These are phyloP conservation scores for Phytophthora sp. DNA, from an alignment of 352 stramenopile species.

Conservation along the genomic window DNA sequence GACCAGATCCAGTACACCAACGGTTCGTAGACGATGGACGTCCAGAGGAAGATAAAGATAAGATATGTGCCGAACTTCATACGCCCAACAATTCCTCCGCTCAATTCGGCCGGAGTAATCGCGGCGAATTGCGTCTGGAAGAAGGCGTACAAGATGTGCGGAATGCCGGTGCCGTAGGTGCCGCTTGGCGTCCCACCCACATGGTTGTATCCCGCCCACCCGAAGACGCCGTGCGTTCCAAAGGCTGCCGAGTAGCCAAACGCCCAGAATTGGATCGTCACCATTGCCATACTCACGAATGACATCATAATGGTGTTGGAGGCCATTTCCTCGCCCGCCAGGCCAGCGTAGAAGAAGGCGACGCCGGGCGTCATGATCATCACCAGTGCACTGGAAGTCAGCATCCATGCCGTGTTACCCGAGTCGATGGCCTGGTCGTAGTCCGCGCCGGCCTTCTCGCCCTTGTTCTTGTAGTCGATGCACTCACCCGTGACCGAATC, in stretches of 20 bases:
- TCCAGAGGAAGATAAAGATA: conserved; percentile 79
- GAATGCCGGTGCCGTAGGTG: conserved; percentile 64
- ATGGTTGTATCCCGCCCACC: conserved; percentile 64
- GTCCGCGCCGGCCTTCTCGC: conserved; percentile 41
- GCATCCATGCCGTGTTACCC: conserved; percentile 75
- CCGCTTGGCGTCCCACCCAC: conserved; percentile 46
- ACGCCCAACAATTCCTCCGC: conserved; percentile 76
- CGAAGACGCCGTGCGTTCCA: conserved; percentile 58
- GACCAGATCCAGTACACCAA: conserved; percentile 85
- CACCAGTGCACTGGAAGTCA: conserved; percentile 54
- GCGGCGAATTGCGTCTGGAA: conserved; percentile 84
- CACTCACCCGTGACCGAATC: conserved; percentile 41
- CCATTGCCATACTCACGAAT: conserved; percentile 76
- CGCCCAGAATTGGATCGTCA: conserved; percentile 82
- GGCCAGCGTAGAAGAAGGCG: conserved; percentile 82
- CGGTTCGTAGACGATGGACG: conserved; percentile 81
- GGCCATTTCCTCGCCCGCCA: conserved; percentile 72
- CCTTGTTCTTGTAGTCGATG: conserved; percentile 44
- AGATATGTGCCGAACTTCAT: conserved; percentile 82
- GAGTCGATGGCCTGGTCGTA: conserved; percentile 43
- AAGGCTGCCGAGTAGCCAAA: conserved; percentile 82
- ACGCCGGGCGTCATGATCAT: conserved; percentile 80
- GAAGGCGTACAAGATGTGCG: conserved; percentile 71
- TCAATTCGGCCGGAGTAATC: conserved; percentile 76
- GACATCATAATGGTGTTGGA: conserved; percentile 87